Conservation (phyloP, 23 red algal genomes). For the Agarophyton chilense region DNA sequence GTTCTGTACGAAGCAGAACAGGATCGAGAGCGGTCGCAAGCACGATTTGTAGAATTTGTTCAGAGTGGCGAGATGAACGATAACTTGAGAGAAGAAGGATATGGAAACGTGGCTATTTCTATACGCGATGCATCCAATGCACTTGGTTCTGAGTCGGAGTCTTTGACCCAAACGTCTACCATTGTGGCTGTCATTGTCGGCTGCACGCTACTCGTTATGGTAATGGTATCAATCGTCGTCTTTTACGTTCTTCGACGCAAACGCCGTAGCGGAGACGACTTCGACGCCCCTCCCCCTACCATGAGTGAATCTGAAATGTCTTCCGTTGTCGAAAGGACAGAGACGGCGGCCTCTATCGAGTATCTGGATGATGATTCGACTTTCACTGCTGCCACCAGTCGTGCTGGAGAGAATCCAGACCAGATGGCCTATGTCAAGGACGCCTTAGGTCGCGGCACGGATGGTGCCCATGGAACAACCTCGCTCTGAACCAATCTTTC, state of each 20-base stretch:
- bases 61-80: not conserved
- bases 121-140: not conserved
- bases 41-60: not conserved
- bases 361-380: slow-evolving; percentile 70
- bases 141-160: not conserved
- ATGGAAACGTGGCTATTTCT: slow-evolving; percentile 2
- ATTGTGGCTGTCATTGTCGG: slow-evolving; percentile 46
- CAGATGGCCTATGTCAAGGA: slow-evolving; percentile 59
- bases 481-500: not conserved
- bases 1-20: slow-evolving; percentile 6
- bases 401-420: slow-evolving; percentile 44
- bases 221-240: slow-evolving; percentile 21
- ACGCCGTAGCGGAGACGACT: not conserved
- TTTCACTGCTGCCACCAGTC: slow-evolving; percentile 55
- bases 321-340: slow-evolving; percentile 43
- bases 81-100: not conserved
- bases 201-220: slow-evolving; percentile 12
- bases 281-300: slow-evolving; percentile 44
- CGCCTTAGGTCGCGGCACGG: slow-evolving; percentile 44
- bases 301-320: slow-evolving; percentile 60
- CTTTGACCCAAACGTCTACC: slow-evolving; percentile 8
- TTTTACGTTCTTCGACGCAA: slow-evolving; percentile 13
- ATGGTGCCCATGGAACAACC: slow-evolving; percentile 28
- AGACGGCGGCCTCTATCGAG: slow-evolving; percentile 47
- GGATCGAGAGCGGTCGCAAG: not conserved